Conservation (phyloP, 805 yeast genomes). For the Candida maris region DNA sequence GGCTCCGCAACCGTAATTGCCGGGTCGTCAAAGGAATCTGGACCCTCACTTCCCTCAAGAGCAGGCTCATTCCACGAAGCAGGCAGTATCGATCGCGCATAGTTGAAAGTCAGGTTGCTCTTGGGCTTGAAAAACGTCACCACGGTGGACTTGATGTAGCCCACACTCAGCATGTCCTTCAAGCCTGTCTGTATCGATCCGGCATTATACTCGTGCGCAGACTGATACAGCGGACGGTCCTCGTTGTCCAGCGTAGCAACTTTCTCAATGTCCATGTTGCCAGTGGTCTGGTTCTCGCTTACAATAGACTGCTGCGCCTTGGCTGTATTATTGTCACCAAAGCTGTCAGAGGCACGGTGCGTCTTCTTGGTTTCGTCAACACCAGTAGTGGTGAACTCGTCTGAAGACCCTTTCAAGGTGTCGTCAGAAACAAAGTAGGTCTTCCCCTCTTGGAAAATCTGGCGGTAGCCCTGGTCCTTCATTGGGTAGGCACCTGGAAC, state of each 20-base stretch:
- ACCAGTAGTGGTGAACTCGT: conserved; percentile 21
- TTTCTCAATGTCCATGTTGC: conserved; percentile 17
- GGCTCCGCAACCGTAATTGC: conserved; percentile 55
- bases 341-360: conserved; percentile 7
- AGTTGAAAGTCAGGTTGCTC: conserved; percentile 36
- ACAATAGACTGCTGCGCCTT: conserved; percentile 11
- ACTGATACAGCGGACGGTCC: conserved; percentile 23
- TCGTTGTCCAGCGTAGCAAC: conserved; percentile 19
- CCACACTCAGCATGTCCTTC: conserved; percentile 9
- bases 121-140: conserved; percentile 44
- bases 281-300: conserved; percentile 17
- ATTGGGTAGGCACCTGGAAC: conserved; percentile 45
- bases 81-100: conserved; percentile 42
- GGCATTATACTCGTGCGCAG: neutral
- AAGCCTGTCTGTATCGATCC: conserved; percentile 4
- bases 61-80: conserved; percentile 20
- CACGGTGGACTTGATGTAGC: conserved; percentile 10
- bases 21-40: conserved; percentile 46
- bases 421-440: conserved; percentile 19
- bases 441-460: conserved; percentile 40
- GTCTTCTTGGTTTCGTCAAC: conserved; percentile 3
- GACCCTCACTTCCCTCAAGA: conserved; percentile 3
- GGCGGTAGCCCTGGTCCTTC: conserved; percentile 61
- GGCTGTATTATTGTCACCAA: neutral
- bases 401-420: conserved; percentile 1